These are phyloP conservation scores for Deuterostichococcus epilithicus DNA, from an alignment of 139 green algal species.

Conservation along the genomic window DNA sequence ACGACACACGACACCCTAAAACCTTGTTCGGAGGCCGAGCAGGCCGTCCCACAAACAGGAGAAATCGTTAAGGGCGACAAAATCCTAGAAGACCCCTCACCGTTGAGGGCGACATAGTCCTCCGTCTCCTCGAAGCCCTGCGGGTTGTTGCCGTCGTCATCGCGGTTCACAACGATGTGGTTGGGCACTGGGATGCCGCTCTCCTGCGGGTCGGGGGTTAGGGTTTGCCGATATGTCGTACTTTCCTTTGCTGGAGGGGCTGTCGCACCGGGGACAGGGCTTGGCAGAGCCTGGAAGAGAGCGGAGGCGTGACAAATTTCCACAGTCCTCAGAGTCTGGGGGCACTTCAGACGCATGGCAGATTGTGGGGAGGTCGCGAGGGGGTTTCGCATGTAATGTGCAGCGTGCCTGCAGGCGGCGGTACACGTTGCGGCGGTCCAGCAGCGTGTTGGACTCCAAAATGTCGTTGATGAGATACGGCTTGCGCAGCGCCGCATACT, in stretches of 20 bases:
- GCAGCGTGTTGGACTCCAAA: constrained; percentile 71
- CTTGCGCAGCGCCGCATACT: constrained; percentile 70
- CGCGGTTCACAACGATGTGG: constrained; percentile 88
- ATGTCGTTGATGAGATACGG: constrained; percentile 97
- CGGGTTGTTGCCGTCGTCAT: constrained; percentile 52
- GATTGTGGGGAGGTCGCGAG: no score
- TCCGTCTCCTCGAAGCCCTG: constrained; percentile 83
- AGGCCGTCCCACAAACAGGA: no score
- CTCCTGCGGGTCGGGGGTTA: constrained; percentile 58
- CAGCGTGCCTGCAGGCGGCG: constrained; percentile 40
- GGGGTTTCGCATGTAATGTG: no score
- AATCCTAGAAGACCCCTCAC: constrained; percentile 32
- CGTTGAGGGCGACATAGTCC: constrained; percentile 81
- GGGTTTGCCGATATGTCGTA: no score
- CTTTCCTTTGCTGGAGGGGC: no score
- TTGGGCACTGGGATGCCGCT: constrained; percentile 79
- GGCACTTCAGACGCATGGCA: no score
- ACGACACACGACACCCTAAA: not conserved
- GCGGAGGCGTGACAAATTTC: no score
- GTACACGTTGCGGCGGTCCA: constrained; percentile 89
- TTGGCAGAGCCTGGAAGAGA: no score
- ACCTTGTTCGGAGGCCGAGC: no score
- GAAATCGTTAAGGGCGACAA: no score
- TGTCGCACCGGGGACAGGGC: no score
- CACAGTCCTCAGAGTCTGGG: no score